A percentile compares a stretch with the other conserved stretches of the same genome.
Conservation (phyloP, 1,284 basidiomycete species). For the Microbotryum intermedium region DNA sequence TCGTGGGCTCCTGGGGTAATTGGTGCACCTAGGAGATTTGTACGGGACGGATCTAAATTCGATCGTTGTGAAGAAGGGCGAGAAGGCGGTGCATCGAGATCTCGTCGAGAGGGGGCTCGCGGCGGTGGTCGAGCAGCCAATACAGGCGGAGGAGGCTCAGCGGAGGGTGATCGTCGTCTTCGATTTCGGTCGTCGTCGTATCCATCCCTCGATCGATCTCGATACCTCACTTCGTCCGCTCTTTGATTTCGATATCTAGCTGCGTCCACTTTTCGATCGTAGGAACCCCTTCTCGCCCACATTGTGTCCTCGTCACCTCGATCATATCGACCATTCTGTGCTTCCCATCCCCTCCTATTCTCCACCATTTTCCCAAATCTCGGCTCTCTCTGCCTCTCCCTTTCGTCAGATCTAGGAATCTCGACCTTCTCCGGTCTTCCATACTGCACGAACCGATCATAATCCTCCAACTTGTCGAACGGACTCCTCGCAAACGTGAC, state of each 20-base stretch:
- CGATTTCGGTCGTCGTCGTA: too few relatives aligned
- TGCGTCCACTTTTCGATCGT: not conserved
- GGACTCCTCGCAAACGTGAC: slow-evolving; percentile 32
- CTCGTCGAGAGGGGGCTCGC: not conserved
- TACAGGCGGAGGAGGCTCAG: not conserved
- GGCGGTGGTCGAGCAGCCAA: not conserved
- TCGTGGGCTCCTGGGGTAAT: not conserved
- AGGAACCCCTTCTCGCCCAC: not conserved
- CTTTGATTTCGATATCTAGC: not conserved
- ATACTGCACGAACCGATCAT: slow-evolving; percentile 28
- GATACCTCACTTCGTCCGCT: too few relatives aligned
- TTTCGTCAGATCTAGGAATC: not conserved
- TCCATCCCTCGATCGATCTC: too few relatives aligned
- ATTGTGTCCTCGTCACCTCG: not conserved
- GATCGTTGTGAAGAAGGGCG: not conserved
- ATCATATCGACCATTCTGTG: not conserved
- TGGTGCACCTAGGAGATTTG: not conserved
- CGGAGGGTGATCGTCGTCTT: not conserved
- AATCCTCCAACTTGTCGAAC: slow-evolving; percentile 22
- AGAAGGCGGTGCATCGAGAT: not conserved
- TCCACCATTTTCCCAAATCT: not conserved
- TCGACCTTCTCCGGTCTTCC: slow-evolving; percentile 13
- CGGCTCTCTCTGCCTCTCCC: not conserved
- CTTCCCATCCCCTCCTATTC: not conserved
- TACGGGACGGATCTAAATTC: not conserved